A percentile compares a stretch with the other conserved stretches of the same genome.
These are phyloP conservation scores for Venturia aucupariae DNA, from an alignment of 2,329 filamentous ascomycete genomes.

Conservation along the genomic window DNA sequence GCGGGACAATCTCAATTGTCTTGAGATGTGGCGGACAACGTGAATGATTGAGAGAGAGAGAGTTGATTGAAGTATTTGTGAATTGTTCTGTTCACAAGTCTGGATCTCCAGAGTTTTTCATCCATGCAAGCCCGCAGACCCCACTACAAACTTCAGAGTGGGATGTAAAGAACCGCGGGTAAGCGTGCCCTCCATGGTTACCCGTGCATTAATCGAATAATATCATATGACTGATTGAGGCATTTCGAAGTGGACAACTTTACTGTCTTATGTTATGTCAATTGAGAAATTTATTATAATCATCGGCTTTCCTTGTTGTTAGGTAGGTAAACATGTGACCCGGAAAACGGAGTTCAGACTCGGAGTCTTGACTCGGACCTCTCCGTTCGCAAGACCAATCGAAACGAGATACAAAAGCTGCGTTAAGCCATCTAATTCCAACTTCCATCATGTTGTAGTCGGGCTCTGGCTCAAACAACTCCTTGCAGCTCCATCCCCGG, in stretches of 20 bases:
- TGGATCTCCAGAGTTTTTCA: neutral
- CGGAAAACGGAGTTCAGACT: neutral
- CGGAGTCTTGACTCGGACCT: too few relatives aligned
- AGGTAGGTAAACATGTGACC: too few relatives aligned
- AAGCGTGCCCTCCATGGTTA: neutral
- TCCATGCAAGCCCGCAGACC: neutral
- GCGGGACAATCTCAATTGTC: neutral
- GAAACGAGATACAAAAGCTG: too few relatives aligned
- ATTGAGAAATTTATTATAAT: too few relatives aligned
- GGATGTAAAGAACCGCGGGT: neutral
- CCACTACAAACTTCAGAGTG: neutral
- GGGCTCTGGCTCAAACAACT: too few relatives aligned
- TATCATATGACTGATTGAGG: neutral
- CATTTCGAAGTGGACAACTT: neutral
- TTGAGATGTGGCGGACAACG: neutral
- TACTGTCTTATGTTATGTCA: too few relatives aligned
- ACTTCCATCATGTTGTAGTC: neutral
- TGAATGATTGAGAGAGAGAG: neutral
- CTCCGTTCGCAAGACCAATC: too few relatives aligned
- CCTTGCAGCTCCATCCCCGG: too few relatives aligned
- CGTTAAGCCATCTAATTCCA: neutral
- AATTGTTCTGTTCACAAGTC: neutral
- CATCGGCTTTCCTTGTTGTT: too few relatives aligned
- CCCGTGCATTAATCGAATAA: neutral
- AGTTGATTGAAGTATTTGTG: neutral